Evolutionary conservation across 139 green algal genomes (phyloP), one percentile per base, ranked within the genome.

Genomic region (Edaphochlamys debaryana): DNA sequence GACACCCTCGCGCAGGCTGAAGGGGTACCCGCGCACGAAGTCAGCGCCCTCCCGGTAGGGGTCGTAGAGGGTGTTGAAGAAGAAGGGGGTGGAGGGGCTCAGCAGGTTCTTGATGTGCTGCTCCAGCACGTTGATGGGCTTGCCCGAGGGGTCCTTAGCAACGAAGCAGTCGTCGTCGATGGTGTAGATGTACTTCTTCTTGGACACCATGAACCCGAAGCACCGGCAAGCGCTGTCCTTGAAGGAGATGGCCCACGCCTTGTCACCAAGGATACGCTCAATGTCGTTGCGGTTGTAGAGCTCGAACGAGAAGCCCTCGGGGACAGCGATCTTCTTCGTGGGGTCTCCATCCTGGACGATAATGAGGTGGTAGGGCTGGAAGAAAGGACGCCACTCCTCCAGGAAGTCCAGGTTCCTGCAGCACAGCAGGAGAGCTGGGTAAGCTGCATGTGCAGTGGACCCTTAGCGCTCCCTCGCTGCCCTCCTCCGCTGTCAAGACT

Each of bases 41-140:
- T 89, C 87, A 50, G 74, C 84, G 68, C 45, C 88, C 71, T 92
- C 85, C 3, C 89, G 80, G 90, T 96, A 99, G 3, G 96, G 96
- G 79, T 99, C 96, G 88, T 99, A 99, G 63, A 99, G 91, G 0
- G 96, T 99, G 92, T 99, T 99, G 94, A 99, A 99, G 90, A 98
- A 99, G 90, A 95, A 96, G 1, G 96, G 96, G 0, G 96, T 99
- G 20, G 96, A 95, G 23, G 97, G 97, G 11, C 90, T 93, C 13
- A 97, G 87, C 79, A 99, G 86, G 89, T 99, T 99, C 41, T 91
- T 92, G 80, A 99, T 96, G 92, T 99, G 96, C 94, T 99, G 96
- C 90, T 97, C 85, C 82, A 99, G 85, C 5, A 97, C 96, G 85
- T 99, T 95, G 91, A 99, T 98, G 75, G 97, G 92, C 84, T 98